phyloP scores from a whole-genome alignment of 148 eudicot genomes.

The Tetragonia tetragonoides region DNA sequence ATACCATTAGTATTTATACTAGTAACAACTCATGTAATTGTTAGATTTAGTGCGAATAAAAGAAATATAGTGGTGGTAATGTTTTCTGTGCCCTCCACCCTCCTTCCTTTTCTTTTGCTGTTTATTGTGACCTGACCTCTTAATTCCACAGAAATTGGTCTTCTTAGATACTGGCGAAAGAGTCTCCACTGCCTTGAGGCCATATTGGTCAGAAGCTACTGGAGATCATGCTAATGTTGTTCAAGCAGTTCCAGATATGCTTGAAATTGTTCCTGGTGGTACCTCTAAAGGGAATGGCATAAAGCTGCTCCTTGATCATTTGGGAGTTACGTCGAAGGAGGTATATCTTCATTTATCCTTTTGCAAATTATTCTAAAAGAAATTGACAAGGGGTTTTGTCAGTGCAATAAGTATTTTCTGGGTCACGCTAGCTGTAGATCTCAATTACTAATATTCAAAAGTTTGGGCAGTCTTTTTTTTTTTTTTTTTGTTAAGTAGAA shows the following conservation, averaged over 20 bases:
- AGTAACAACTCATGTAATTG: not conserved
- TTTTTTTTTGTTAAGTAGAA: no score
- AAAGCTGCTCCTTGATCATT: slow-evolving; percentile 70
- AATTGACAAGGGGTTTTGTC: not conserved
- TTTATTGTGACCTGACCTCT: not conserved
- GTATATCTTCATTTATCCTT: slow-evolving; percentile 27
- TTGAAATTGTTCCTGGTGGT: slow-evolving; percentile 85
- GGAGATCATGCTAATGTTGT: slow-evolving; percentile 75
- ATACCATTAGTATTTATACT: no score
- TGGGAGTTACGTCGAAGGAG: slow-evolving; percentile 66
- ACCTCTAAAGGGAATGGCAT: slow-evolving; percentile 91
- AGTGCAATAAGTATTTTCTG: not conserved
- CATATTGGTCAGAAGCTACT: slow-evolving; percentile 84
- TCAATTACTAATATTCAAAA: no score
- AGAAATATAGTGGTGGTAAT: no score
- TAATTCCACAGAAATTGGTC: slow-evolving; percentile 62
- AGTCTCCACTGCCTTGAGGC: slow-evolving; percentile 63
- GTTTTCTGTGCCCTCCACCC: not conserved
- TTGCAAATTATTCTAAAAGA: not conserved
- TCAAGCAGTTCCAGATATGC: slow-evolving; percentile 83
- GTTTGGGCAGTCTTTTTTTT: not conserved
- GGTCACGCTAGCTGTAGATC: no score
- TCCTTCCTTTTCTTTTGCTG: not conserved
- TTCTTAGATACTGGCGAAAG: slow-evolving; percentile 81
- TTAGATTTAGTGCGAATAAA: no score